These are phyloP conservation scores for Beta lomatogona DNA, from an alignment of 179 eudicot species.

Conservation along the genomic window DNA sequence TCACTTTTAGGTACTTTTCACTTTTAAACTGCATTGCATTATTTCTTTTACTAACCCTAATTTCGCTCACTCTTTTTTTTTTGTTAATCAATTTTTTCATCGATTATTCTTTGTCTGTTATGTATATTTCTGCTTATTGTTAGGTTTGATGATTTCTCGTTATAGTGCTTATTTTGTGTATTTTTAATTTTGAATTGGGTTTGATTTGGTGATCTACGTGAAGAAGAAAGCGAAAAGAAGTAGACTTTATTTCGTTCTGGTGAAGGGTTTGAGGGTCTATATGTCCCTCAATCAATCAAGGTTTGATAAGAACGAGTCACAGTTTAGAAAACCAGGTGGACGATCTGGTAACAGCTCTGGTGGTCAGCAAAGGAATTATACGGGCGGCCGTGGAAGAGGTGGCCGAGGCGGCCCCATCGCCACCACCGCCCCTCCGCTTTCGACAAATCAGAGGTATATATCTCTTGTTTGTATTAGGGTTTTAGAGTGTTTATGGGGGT, in stretches of 20 bases:
- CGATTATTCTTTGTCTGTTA: background rate
- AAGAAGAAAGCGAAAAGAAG: conserved; percentile 10
- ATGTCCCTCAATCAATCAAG: conserved; percentile 27
- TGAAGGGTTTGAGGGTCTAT: conserved; percentile 22
- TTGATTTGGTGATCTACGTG: conserved; percentile 12
- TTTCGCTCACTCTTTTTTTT: background rate
- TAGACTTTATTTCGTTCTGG: background rate
- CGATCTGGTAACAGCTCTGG: conserved; percentile 57
- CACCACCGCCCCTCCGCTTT: conserved; percentile 27
- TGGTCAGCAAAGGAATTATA: conserved; percentile 48
- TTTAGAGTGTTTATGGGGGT: background rate
- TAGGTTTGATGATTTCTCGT: background rate
- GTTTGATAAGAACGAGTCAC: conserved; percentile 22
- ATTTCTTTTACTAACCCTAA: conserved; percentile 11
- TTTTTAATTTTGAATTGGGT: background rate
- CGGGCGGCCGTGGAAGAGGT: conserved; percentile 41
- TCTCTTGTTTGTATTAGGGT: background rate
- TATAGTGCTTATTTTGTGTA: background rate
- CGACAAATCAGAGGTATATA: conserved; percentile 42
- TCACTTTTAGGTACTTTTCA: background rate
- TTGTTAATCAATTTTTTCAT: background rate
- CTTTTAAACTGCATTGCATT: conserved; percentile 7
- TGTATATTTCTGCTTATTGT: background rate
- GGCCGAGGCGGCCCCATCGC: conserved; percentile 45
- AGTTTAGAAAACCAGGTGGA: conserved; percentile 21